Base-by-base conservation (phyloP, 2,329 filamentous ascomycete species). In the Sordariomycetes sp. region DNA sequence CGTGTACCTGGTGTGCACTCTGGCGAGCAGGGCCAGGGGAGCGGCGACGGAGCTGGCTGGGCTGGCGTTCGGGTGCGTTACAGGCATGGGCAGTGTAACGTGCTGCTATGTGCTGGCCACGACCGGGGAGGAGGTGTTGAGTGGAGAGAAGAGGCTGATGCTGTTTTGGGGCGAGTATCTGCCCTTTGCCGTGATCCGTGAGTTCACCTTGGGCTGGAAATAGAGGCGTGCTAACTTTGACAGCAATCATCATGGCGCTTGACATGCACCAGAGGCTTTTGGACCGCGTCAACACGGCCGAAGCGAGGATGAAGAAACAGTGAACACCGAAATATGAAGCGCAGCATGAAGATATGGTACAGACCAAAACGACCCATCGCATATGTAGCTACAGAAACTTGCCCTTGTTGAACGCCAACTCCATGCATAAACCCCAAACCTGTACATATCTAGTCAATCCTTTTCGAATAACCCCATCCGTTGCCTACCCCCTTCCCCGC, bases 381-480 rank as follows among this genome's bases (percentile, higher is more conserved):
- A n/a, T n/a, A n/a, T n/a, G n/a, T n/a, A n/a, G n/a, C n/a, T n/a
- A n/a, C n/a, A n/a, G n/a, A n/a, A n/a, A n/a, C n/a, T n/a, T n/a
- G n/a, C n/a, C n/a, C n/a, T n/a, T n/a, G n/a, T n/a, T n/a, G n/a
- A n/a, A n/a, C n/a, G n/a, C n/a, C n/a, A n/a, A n/a, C n/a, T n/a
- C n/a, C n/a, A n/a, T 9, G 25, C 17, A 28, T n/a, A 28, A 9
- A 28, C 17, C 8, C n/a, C n/a, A 16, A 8, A 29, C 27, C 27
- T 34, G 20, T 15, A 35, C 31, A 33, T 29, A 25, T 23, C 5
- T 3, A 12, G 20, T 19, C 16, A 19, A 21, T 14, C 7, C 19
- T 23, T 24, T 76, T 75, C 18, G 68, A 58, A 38, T 75, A 74
- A 3, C 72, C 72, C 72, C 72, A 77, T 31, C 72, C 72, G 35